Evolutionary conservation across 2,329 filamentous ascomycete species (phyloP).

Genomic region (Alternaria metachromatica): DNA sequence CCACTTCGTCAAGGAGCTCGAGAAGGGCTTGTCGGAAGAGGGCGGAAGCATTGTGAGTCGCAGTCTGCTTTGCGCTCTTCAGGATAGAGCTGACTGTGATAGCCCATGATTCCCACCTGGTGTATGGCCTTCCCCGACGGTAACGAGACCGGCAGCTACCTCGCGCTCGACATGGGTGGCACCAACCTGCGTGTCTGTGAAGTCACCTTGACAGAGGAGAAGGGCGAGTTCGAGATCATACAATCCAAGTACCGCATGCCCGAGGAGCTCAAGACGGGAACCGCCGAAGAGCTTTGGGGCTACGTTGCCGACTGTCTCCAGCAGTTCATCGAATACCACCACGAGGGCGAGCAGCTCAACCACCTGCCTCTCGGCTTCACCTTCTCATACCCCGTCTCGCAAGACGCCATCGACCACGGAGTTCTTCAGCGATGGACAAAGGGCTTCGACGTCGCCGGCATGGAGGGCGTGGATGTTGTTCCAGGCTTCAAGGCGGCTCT

Average conservation of each 20-base stretch:
- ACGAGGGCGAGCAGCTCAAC: constrained; percentile 68
- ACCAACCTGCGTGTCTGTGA: constrained; percentile 96
- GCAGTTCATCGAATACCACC: constrained; percentile 90
- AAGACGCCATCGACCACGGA: constrained; percentile 92
- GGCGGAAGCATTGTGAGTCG: constrained; percentile 87
- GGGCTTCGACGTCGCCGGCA: constrained; percentile 91
- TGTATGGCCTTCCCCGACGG: constrained; percentile 91
- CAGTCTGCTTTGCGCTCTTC: constrained; percentile 75
- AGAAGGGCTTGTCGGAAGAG: constrained; percentile 84
- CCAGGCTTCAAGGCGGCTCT: constrained; percentile 85
- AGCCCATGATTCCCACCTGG: constrained; percentile 99
- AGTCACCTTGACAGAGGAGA: constrained; percentile 84
- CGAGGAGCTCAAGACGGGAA: constrained; percentile 88
- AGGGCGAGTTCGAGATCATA: constrained; percentile 93
- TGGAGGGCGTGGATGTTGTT: constrained; percentile 90
- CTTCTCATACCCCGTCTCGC: constrained; percentile 93
- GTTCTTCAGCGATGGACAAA: constrained; percentile 96
- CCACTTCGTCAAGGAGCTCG: constrained; percentile 87
- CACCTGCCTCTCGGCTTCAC: constrained; percentile 88
- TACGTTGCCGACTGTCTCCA: constrained; percentile 93
- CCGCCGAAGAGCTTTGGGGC: constrained; percentile 87
- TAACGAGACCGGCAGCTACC: constrained; percentile 82
- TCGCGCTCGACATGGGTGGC: constrained; percentile 94
- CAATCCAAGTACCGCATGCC: constrained; percentile 97
- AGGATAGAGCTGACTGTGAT: constrained; percentile 64